These are phyloP conservation scores for Leucocoprinus sp. DNA, from an alignment of 768 basidiomycete species.

Conservation along the genomic window DNA sequence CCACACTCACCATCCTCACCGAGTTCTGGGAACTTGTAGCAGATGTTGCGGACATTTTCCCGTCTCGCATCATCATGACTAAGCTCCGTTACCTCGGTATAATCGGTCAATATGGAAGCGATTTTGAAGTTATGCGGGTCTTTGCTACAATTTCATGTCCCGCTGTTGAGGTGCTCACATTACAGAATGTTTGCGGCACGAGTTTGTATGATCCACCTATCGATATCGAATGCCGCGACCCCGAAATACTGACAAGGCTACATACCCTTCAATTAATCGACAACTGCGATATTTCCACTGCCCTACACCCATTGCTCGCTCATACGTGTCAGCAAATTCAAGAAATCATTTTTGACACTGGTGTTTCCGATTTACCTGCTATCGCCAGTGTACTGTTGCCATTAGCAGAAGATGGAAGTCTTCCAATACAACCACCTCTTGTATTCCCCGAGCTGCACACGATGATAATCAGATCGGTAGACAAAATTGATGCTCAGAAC, in stretches of 20 bases:
- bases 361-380: slow-evolving; percentile 6
- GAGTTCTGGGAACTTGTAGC: slow-evolving; percentile 12
- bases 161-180: slow-evolving; percentile 5
- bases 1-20: slow-evolving; percentile 9
- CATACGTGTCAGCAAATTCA: not conserved
- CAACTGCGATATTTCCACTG: slow-evolving; percentile 6
- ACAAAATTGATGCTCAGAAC: slow-evolving; percentile 6
- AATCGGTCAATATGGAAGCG: slow-evolving; percentile 8
- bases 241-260: not conserved
- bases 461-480: slow-evolving; percentile 4
- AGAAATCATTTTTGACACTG: slow-evolving; percentile 10
- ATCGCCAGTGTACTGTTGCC: slow-evolving; percentile 7
- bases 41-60: slow-evolving; percentile 6
- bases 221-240: slow-evolving; percentile 5
- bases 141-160: slow-evolving; percentile 7
- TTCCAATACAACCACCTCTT: slow-evolving; percentile 3
- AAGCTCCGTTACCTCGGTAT: slow-evolving; percentile 8
- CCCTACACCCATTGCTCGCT: not conserved
- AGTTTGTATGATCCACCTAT: slow-evolving; percentile 4
- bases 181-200: slow-evolving; percentile 8
- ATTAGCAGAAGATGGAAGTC: not conserved
- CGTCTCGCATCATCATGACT: slow-evolving; percentile 5
- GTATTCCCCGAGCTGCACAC: slow-evolving; percentile 5
- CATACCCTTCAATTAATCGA: slow-evolving; percentile 5
- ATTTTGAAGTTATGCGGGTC: slow-evolving; percentile 9